These are phyloP conservation scores for Jatropha podagrica DNA, from an alignment of 441 rosid species.

Conservation along the genomic window DNA sequence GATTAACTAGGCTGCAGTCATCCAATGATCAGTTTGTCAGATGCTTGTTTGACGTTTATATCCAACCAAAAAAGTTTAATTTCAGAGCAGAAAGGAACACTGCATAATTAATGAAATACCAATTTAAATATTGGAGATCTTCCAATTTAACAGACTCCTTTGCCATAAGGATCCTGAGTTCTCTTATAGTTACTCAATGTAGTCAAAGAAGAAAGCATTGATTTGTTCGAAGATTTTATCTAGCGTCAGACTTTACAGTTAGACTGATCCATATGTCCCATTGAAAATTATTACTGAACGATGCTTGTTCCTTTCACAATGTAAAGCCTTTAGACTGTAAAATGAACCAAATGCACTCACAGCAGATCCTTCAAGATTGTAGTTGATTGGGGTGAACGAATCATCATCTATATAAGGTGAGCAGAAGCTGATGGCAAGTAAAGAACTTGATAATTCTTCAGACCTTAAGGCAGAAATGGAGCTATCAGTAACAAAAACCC, in stretches of 20 bases:
- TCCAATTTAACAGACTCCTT: background rate
- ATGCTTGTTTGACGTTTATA: background rate
- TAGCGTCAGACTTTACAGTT: background rate
- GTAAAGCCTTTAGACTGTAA: slow-evolving; percentile 2
- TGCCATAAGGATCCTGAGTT: background rate
- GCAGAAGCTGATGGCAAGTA: slow-evolving; percentile 90
- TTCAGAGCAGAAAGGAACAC: background rate
- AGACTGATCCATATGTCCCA: too few species aligned
- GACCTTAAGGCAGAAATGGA: slow-evolving; percentile 40
- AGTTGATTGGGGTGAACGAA: slow-evolving; percentile 55
- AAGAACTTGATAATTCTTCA: slow-evolving; percentile 49
- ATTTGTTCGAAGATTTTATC: background rate
- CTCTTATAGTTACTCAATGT: background rate
- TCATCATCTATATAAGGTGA: slow-evolving; percentile 45
- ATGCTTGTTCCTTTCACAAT: slow-evolving; percentile 10
- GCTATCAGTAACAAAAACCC: slow-evolving; percentile 90
- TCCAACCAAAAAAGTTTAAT: background rate
- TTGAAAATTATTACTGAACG: background rate
- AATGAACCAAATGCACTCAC: slow-evolving; percentile 43
- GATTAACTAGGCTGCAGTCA: background rate
- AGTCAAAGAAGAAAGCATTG: background rate
- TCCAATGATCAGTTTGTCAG: background rate
- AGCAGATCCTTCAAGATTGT: slow-evolving; percentile 71
- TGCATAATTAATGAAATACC: background rate
- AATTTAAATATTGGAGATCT: background rate